These are phyloP conservation scores for Mortierella antarctica DNA, from an alignment of 192 early-diverging fungal genomes.

Conservation along the genomic window DNA sequence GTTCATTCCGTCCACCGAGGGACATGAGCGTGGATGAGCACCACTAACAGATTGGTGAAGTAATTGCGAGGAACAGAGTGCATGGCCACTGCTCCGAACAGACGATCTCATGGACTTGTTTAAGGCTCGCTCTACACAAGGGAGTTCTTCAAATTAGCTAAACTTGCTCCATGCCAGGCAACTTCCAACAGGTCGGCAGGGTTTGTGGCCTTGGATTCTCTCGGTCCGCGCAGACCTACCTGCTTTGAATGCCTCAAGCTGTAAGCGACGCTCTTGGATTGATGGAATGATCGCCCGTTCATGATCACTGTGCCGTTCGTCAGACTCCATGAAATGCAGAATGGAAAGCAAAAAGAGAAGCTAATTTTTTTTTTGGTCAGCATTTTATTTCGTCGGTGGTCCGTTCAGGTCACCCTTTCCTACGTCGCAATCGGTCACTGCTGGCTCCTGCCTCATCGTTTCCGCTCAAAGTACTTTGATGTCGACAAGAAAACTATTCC, in stretches of 20 bases:
- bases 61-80: neutral
- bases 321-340: too few relatives aligned
- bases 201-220: neutral
- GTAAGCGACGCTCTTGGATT: constrained; percentile 35
- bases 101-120: constrained; percentile 29
- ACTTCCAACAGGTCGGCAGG: neutral
- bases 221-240: constrained; percentile 10
- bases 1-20: neutral
- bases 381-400: too few relatives aligned
- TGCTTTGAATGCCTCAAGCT: constrained; percentile 41
- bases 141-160: neutral
- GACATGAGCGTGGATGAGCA: neutral
- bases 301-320: too few relatives aligned
- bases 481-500: constrained; percentile 50
- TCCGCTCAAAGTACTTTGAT: constrained; percentile 61
- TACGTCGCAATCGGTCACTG: too few relatives aligned
- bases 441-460: constrained; percentile 7
- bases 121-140: constrained; percentile 19
- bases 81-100: neutral
- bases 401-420: too few relatives aligned
- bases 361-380: too few relatives aligned
- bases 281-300: constrained; percentile 1
- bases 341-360: too few relatives aligned
- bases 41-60: neutral
- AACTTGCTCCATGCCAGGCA: neutral